Percentiles rank a stretch among this genome's conserved stretches.
Conservation (phyloP, 148 eudicot genomes). For the Diospyros kaki region DNA sequence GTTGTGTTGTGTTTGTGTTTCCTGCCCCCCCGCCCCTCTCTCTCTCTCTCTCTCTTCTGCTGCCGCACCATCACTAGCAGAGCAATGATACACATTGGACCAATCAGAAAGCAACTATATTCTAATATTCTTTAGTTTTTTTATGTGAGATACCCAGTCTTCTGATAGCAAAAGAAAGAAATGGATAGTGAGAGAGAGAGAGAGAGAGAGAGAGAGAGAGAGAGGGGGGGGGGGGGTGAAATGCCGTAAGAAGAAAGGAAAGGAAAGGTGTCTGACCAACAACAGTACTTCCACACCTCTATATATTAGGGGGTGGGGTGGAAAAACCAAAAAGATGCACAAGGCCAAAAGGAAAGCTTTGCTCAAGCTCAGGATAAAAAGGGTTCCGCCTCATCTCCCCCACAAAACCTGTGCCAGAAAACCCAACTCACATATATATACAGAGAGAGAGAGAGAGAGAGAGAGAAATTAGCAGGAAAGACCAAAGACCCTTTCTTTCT, state of each 20-base stretch:
- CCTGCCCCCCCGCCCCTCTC: conserved; percentile 17
- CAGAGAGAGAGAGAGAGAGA: conserved; percentile 13
- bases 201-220: conserved; percentile 20
- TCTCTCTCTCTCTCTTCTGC: background rate
- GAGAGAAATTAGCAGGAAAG: background rate
- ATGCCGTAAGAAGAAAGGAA: conserved; percentile 47
- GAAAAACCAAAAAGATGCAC: conserved; percentile 11
- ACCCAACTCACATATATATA: background rate
- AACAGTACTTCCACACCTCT: conserved; percentile 24
- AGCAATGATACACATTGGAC: conserved; percentile 34
- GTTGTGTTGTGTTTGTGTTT: conserved; percentile 32
- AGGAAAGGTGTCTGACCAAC: conserved; percentile 18
- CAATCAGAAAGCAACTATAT: conserved; percentile 25
- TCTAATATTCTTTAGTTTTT: background rate
- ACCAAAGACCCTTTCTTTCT: background rate
- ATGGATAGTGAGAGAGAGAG: conserved; percentile 23
- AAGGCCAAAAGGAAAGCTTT: conserved; percentile 9
- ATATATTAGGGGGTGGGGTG: conserved; percentile 13
- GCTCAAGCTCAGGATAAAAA: conserved; percentile 23
- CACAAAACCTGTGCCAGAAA: conserved; percentile 19
- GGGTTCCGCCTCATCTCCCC: conserved; percentile 8
- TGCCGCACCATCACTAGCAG: conserved; percentile 21
- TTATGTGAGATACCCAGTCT: too few relatives aligned
- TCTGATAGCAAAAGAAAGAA: conserved; percentile 25
- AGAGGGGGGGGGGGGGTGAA: conserved; percentile 16